Evolutionary conservation across 2,329 filamentous ascomycete species (phyloP), one percentile per base, ranked within the genome.

Genomic region (Clonostachys solani): DNA sequence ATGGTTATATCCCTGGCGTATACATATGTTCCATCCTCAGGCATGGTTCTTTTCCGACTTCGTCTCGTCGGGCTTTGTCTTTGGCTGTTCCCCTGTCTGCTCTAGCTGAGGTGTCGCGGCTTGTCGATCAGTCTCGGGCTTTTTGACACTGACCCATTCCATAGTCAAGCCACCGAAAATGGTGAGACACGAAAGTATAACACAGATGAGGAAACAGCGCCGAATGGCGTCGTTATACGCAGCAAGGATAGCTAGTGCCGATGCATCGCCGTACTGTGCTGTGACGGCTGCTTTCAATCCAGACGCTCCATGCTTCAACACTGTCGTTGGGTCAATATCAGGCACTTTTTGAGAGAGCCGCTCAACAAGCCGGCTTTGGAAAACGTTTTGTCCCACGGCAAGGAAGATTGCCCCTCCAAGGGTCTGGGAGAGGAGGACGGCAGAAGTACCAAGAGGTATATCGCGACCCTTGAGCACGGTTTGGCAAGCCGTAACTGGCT

Each of bases 141-240:
- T 29, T 29, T 47, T 50, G 7, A 52, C 41, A 36, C 43, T 51
- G 44, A 50, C 49, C 46, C 47, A 49, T 33, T 55, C 51, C 44
- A 54, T 46, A 5, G 47, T 38, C 4, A 44, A 17, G 19, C 44
- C 42, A 1, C 46, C 52, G 17, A 50, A 18, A 1, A 50, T 33
- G 4, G 45, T 47, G 19, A 52, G 23, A 33, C 46, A 50, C 7
- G 47, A 45, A 16, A 49, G 29, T 43, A 53, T 49, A 42, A 40
- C 42, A 36, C 49, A 51, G 16, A 49, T 38, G 35, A 48, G 29
- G 40, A 46, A 47, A 34, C 47, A 46, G 23, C 43, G 17, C 54
- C 81, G 80, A 52, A 83, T 78, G 0, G 75, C 76, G 48, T 75
- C 62, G 43, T 74, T 83, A 63, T 86, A 86, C 0, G 77, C 78